A percentile compares a stretch with the other conserved stretches of the same genome.
phyloP scores from a whole-genome alignment of 768 basidiomycete genomes.

The Leucosporidium creatinivorum region DNA sequence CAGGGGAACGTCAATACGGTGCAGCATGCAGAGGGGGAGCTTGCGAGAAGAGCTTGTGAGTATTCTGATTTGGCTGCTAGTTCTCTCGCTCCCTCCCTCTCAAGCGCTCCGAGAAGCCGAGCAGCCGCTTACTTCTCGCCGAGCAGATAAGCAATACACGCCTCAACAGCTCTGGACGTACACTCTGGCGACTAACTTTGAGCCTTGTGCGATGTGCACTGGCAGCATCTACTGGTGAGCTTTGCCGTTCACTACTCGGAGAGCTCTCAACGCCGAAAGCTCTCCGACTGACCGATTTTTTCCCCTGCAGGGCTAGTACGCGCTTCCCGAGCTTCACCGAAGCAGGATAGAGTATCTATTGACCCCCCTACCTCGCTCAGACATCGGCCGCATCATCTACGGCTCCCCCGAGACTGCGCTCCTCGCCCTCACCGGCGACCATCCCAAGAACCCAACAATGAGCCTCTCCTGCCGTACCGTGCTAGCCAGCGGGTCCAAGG shows the following conservation, averaged over 20 bases:
- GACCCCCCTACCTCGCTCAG: too few species aligned
- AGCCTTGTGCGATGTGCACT: constrained; percentile 7
- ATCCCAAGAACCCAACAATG: constrained; percentile 7
- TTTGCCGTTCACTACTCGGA: not conserved
- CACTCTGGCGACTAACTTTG: constrained; percentile 6
- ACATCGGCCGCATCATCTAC: constrained; percentile 6
- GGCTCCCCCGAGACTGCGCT: constrained; percentile 5
- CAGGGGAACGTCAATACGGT: constrained; percentile 3
- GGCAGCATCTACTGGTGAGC: not conserved
- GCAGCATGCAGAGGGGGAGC: constrained; percentile 1
- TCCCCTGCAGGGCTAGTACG: not conserved
- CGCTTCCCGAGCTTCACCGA: too few species aligned
- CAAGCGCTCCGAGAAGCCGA: not conserved
- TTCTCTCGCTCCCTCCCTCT: too few species aligned
- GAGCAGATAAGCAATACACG: not conserved
- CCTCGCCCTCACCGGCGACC: not conserved
- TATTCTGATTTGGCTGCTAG: not conserved
- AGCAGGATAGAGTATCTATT: too few species aligned
- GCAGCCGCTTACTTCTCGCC: not conserved
- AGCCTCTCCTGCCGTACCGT: not conserved
- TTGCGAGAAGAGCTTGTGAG: not conserved
- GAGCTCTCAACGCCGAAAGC: not conserved
- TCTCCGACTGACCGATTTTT: not conserved
- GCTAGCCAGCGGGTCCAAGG: not conserved
- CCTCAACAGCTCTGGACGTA: not conserved